Conservation (phyloP, 2,329 filamentous ascomycete genomes). For the Beauveria australis region DNA sequence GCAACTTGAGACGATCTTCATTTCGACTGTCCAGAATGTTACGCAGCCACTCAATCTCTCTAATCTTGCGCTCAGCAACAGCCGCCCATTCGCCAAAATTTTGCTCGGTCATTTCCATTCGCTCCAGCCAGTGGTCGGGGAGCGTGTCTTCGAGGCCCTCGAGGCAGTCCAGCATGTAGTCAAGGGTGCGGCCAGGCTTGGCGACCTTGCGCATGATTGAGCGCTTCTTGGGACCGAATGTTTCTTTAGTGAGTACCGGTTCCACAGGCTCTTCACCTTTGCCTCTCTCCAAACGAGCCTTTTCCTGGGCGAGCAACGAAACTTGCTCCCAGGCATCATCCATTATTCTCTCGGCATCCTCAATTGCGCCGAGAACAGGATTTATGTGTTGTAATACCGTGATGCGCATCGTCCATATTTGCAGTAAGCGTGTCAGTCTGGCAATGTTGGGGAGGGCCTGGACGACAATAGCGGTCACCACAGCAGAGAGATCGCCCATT, state of each 20-base stretch:
- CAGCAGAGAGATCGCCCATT: slow-evolving; percentile 82
- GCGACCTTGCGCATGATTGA: slow-evolving; percentile 62
- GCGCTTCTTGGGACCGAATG: slow-evolving; percentile 50
- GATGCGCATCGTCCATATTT: slow-evolving; percentile 70
- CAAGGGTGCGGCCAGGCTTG: slow-evolving; percentile 63
- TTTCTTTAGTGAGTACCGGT: slow-evolving; percentile 29
- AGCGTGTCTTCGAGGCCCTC: slow-evolving; percentile 79
- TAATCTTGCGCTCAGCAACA: slow-evolving; percentile 65
- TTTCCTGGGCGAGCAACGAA: slow-evolving; percentile 19
- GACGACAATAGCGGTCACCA: slow-evolving; percentile 87
- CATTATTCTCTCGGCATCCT: slow-evolving; percentile 58
- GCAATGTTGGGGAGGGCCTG: slow-evolving; percentile 77
- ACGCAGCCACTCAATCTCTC: slow-evolving; percentile 51
- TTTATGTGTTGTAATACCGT: slow-evolving; percentile 68
- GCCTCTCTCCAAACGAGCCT: slow-evolving; percentile 14
- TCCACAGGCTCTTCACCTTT: slow-evolving; percentile 12
- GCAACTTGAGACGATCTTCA: background rate
- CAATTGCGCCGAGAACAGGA: slow-evolving; percentile 54
- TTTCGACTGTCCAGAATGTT: background rate
- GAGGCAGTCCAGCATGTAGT: slow-evolving; percentile 77
- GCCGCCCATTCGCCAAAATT: slow-evolving; percentile 76
- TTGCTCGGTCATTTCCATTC: slow-evolving; percentile 71
- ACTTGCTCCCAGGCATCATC: slow-evolving; percentile 59
- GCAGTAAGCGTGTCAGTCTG: slow-evolving; percentile 62
- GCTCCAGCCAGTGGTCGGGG: slow-evolving; percentile 79